Evolutionary conservation across 768 basidiomycete species (phyloP).

Genomic region (Scleroderma bovista): DNA sequence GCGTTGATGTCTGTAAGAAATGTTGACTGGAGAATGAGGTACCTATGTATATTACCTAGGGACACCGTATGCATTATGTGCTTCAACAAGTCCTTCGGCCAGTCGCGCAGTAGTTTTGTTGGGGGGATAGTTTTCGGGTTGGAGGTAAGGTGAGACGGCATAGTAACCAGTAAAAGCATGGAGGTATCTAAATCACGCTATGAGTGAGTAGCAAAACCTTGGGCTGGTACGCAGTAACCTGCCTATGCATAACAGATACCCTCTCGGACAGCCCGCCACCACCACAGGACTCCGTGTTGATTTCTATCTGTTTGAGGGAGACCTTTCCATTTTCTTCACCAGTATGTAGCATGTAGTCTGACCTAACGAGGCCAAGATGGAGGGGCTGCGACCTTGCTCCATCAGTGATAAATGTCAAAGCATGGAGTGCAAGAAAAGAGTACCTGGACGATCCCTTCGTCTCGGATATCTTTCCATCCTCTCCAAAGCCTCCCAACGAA

Average conservation of each 20-base stretch:
- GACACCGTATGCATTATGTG: conserved; percentile 68
- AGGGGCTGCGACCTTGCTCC: conserved; percentile 46
- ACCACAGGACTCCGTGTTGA: conserved; percentile 92
- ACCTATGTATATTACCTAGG: conserved; percentile 41
- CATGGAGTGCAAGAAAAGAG: background rate
- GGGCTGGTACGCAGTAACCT: conserved; percentile 31
- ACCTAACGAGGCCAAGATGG: conserved; percentile 88
- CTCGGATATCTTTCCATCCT: conserved; percentile 74
- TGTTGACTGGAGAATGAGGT: background rate
- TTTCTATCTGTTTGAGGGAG: conserved; percentile 89
- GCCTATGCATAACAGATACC: conserved; percentile 71
- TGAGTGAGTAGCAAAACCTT: background rate
- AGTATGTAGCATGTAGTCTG: conserved; percentile 86
- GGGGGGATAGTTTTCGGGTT: conserved; percentile 53
- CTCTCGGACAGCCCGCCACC: no score
- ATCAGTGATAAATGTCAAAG: no score
- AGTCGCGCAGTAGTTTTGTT: conserved; percentile 72
- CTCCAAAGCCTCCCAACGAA: conserved; percentile 85
- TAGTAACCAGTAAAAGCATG: conserved; percentile 62
- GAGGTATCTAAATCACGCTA: conserved; percentile 50
- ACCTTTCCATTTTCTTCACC: conserved; percentile 28
- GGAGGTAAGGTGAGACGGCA: conserved; percentile 47
- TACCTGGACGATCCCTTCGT: conserved; percentile 58
- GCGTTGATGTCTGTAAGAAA: background rate
- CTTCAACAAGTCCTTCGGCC: conserved; percentile 70